Conservation (phyloP, 768 basidiomycete species). For the Serpula lacrymans region DNA sequence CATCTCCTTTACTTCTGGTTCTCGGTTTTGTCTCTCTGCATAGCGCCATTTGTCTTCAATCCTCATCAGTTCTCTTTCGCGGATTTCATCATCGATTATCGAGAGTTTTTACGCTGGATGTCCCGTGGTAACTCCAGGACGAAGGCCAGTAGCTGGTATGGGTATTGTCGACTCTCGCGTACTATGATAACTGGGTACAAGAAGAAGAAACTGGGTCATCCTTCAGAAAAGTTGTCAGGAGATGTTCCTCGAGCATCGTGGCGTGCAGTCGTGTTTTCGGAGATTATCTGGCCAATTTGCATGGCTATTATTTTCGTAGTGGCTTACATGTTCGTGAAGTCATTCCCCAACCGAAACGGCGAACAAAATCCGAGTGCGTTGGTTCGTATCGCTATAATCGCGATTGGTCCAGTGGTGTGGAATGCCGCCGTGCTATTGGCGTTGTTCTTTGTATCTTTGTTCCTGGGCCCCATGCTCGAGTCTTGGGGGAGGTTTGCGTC, state of each 20-base stretch:
- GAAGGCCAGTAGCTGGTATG: conserved; percentile 98
- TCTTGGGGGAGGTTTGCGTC: conserved; percentile 86
- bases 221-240: conserved; percentile 94
- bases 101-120: conserved; percentile 99
- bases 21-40: conserved; percentile 89
- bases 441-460: conserved; percentile 89
- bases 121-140: conserved; percentile 95
- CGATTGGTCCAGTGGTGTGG: conserved; percentile 92
- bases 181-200: conserved; percentile 99
- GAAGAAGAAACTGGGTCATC: conserved; percentile 97
- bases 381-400: conserved; percentile 82
- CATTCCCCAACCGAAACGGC: conserved; percentile 70
- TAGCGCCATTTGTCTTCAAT: conserved; percentile 98
- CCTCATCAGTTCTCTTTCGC: conserved; percentile 98
- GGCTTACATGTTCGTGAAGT: conserved; percentile 92
- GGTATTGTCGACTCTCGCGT: conserved; percentile 94
- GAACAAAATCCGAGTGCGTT: conserved; percentile 74
- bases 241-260: conserved; percentile 92
- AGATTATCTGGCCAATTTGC: conserved; percentile 79
- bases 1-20: conserved; percentile 99
- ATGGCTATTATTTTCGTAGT: conserved; percentile 74
- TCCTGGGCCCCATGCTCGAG: conserved; percentile 87
- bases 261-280: conserved; percentile 78
- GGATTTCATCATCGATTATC: conserved; percentile 98
- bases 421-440: conserved; percentile 84